Percentiles rank a stretch among this genome's conserved stretches.
These are phyloP conservation scores for Termitomyces sp. DNA, from an alignment of 768 basidiomycete genomes.

Conservation along the genomic window DNA sequence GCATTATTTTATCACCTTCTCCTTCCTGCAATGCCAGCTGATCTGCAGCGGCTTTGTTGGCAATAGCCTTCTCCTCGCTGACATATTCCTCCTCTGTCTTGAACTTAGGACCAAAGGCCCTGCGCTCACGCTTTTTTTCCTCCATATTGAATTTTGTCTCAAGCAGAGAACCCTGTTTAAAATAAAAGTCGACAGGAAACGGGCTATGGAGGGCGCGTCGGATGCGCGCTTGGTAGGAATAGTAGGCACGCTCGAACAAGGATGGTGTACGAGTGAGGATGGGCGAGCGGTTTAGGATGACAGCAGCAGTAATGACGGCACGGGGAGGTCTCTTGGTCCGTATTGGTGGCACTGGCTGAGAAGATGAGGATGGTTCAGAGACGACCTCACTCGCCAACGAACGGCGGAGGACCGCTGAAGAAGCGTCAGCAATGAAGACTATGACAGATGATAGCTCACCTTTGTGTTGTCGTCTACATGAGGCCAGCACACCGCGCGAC, in stretches of 20 bases:
- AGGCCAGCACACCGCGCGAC: constrained; percentile 23
- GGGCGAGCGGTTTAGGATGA: constrained; percentile 75
- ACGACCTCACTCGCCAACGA: constrained; percentile 38
- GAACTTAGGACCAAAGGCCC: constrained; percentile 68
- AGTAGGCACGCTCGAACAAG: constrained; percentile 74
- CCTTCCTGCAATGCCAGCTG: constrained; percentile 53
- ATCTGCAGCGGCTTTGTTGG: constrained; percentile 53
- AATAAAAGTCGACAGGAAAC: constrained; percentile 87
- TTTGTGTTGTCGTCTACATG: constrained; percentile 25
- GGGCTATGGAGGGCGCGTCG: constrained; percentile 84
- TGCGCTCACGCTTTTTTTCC: constrained; percentile 64
- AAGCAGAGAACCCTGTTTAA: constrained; percentile 84
- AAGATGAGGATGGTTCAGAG: constrained; percentile 13
- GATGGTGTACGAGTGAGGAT: constrained; percentile 67
- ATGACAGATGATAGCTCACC: constrained; percentile 14
- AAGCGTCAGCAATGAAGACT: constrained; percentile 1
- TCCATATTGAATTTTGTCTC: constrained; percentile 77
- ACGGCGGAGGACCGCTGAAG: constrained; percentile 22
- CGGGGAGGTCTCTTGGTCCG: constrained; percentile 14
- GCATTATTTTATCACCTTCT: constrained; percentile 56
- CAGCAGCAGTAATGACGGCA: constrained; percentile 45
- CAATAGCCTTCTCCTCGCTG: constrained; percentile 38
- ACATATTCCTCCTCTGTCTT: constrained; percentile 36
- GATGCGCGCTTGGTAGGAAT: constrained; percentile 78
- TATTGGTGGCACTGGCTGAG: constrained; percentile 13